Conservation (phyloP, 2,329 filamentous ascomycete species). For the Venturia aucupariae region DNA sequence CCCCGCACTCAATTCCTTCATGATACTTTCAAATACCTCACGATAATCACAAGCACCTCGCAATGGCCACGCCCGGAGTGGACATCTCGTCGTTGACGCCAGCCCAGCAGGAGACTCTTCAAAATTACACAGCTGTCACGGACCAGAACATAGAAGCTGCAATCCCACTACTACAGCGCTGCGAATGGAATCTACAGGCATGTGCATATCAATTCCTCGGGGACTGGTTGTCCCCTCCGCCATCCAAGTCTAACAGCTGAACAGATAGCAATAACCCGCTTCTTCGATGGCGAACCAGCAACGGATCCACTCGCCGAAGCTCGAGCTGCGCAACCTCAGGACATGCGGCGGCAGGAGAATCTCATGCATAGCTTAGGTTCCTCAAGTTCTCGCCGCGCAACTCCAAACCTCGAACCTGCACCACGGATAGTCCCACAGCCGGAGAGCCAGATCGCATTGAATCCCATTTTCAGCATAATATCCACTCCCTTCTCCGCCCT, state of each 20-base stretch:
- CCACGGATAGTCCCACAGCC: slow-evolving; percentile 76
- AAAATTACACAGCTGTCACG: slow-evolving; percentile 83
- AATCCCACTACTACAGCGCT: slow-evolving; percentile 68
- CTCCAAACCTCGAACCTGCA: slow-evolving; percentile 53
- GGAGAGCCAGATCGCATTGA: slow-evolving; percentile 54
- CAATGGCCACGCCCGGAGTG: slow-evolving; percentile 33
- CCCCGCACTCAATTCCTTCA: neutral
- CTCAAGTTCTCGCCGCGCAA: slow-evolving; percentile 24
- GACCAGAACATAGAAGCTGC: slow-evolving; percentile 71
- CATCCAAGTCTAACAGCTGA: slow-evolving; percentile 14
- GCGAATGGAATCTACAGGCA: slow-evolving; percentile 88
- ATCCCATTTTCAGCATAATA: slow-evolving; percentile 66
- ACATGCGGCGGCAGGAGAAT: slow-evolving; percentile 61
- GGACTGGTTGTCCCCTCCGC: neutral
- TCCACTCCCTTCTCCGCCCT: slow-evolving; percentile 74
- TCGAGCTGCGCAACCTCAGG: slow-evolving; percentile 50
- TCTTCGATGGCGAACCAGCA: slow-evolving; percentile 90
- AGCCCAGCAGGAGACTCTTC: slow-evolving; percentile 71
- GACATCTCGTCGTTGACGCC: slow-evolving; percentile 63
- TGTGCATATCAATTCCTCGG: slow-evolving; percentile 37
- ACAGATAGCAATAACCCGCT: slow-evolving; percentile 90
- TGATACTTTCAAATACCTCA: slow-evolving; percentile 1
- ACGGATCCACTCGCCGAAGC: slow-evolving; percentile 69
- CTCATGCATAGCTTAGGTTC: slow-evolving; percentile 47
- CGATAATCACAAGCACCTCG: slow-evolving; percentile 8